phyloP scores from a whole-genome alignment of 1,139 yeast genomes.

The Yamadazyma oceani region DNA sequence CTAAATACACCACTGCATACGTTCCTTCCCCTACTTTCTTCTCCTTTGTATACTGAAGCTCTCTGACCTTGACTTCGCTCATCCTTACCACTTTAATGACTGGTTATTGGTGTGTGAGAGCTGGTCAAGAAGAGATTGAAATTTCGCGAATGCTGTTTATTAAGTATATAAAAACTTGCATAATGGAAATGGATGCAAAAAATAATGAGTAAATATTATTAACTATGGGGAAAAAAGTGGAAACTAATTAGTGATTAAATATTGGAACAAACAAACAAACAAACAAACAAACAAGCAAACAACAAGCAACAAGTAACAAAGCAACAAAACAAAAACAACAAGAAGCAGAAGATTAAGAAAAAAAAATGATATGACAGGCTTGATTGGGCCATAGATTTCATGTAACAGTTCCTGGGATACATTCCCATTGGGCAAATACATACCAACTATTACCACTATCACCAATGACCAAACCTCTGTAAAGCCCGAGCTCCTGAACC shows the following conservation, averaged over 20 bases:
- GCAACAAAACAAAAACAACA: background rate
- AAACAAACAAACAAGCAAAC: constrained; percentile 1
- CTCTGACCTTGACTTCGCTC: constrained; percentile 3
- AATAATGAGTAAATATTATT: constrained; percentile 1
- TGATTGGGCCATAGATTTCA: too few relatives aligned
- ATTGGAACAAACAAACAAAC: constrained; percentile 1
- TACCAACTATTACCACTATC: constrained; percentile 85
- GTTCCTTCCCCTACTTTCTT: constrained; percentile 98
- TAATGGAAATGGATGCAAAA: constrained; percentile 1
- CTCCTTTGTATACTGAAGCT: constrained; percentile 47
- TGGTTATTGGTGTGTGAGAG: too few relatives aligned
- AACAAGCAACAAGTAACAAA: background rate
- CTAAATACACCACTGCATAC: constrained; percentile 93
- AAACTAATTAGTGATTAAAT: background rate
- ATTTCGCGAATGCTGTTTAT: constrained; percentile 2
- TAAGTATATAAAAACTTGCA: background rate
- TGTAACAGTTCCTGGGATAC: constrained; percentile 33
- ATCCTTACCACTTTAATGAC: too few relatives aligned
- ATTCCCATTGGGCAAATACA: constrained; percentile 90
- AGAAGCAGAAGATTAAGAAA: background rate
- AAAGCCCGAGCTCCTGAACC: constrained; percentile 71
- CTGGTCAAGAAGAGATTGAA: background rate
- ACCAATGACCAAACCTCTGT: constrained; percentile 81
- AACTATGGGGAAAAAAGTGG: background rate
- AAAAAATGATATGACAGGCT: background rate